These are phyloP conservation scores for Extremus antarcticus DNA, from an alignment of 495 filamentous ascomycete species.

Conservation along the genomic window DNA sequence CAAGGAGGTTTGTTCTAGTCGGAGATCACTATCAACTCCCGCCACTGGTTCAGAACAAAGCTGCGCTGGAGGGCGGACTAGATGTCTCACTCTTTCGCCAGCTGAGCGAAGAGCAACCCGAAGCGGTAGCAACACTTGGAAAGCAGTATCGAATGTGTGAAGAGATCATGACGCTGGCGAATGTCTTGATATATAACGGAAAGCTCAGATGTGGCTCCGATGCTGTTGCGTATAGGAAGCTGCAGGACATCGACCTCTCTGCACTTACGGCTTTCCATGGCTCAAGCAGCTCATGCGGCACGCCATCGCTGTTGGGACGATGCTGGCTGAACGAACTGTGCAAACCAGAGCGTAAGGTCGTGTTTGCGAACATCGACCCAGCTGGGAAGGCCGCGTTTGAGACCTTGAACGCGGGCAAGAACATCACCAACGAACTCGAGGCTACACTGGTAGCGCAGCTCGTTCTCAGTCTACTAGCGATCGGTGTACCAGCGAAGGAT, in stretches of 20 bases:
- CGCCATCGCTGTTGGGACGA: slow-evolving; percentile 39
- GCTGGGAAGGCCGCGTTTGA: slow-evolving; percentile 51
- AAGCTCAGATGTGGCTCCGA: slow-evolving; percentile 78
- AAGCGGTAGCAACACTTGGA: slow-evolving; percentile 78
- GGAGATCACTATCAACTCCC: slow-evolving; percentile 95
- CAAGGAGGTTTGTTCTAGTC: slow-evolving; percentile 85
- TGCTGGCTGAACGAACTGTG: slow-evolving; percentile 85
- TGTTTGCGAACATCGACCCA: slow-evolving; percentile 79
- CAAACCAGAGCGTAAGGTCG: slow-evolving; percentile 56
- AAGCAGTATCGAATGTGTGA: slow-evolving; percentile 98
- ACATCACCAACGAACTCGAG: slow-evolving; percentile 77
- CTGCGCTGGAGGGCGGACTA: slow-evolving; percentile 72
- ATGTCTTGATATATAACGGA: slow-evolving; percentile 84
- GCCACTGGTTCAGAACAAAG: slow-evolving; percentile 84
- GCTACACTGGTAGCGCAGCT: slow-evolving; percentile 64
- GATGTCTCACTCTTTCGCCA: slow-evolving; percentile 90
- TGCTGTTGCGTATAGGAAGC: slow-evolving; percentile 54
- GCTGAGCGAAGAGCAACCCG: slow-evolving; percentile 76
- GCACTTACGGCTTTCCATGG: slow-evolving; percentile 30
- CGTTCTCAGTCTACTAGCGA: slow-evolving; percentile 61
- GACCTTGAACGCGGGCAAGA: slow-evolving; percentile 55
- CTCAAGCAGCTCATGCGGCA: slow-evolving; percentile 23
- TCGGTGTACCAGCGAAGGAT: slow-evolving; percentile 60
- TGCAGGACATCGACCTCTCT: slow-evolving; percentile 49
- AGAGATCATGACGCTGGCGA: slow-evolving; percentile 88